Evolutionary conservation across 129 eudicot genomes (phyloP).

Genomic region (Scalesia atractyloides): DNA sequence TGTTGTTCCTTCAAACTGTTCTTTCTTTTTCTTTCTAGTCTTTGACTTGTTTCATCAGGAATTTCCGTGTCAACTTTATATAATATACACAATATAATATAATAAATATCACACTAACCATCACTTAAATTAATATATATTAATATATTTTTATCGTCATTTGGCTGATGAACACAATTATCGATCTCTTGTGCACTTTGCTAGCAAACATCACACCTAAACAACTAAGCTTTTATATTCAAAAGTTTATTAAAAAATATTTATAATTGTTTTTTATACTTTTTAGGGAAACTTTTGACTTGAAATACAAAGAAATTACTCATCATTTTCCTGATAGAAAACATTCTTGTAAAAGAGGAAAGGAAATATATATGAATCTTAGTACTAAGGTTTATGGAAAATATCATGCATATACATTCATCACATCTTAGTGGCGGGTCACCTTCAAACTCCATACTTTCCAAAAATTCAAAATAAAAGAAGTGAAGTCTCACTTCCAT

Average conservation of each 20-base stretch:
- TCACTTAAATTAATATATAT: too few relatives aligned
- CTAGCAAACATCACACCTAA: background rate
- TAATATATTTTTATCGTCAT: too few relatives aligned
- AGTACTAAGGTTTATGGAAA: background rate
- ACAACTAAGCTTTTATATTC: background rate
- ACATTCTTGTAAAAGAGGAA: background rate
- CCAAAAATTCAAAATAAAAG: background rate
- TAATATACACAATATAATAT: background rate
- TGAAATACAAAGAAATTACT: background rate
- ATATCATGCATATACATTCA: background rate
- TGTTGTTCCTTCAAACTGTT: background rate
- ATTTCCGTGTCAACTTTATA: background rate
- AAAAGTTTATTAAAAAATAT: background rate
- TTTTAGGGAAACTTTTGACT: background rate
- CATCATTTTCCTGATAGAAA: background rate
- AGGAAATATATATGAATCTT: constrained; percentile 8
- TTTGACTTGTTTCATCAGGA: background rate
- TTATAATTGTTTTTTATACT: background rate
- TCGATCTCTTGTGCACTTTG: background rate
- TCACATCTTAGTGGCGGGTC: background rate
- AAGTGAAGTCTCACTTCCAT: background rate
- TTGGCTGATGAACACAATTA: too few relatives aligned
- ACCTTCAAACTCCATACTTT: background rate
- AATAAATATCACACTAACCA: background rate
- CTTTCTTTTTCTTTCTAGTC: background rate